Evolutionary conservation across 371 early-diverging fungal species (phyloP).

Genomic region (Lichtheimia corymbifera): DNA sequence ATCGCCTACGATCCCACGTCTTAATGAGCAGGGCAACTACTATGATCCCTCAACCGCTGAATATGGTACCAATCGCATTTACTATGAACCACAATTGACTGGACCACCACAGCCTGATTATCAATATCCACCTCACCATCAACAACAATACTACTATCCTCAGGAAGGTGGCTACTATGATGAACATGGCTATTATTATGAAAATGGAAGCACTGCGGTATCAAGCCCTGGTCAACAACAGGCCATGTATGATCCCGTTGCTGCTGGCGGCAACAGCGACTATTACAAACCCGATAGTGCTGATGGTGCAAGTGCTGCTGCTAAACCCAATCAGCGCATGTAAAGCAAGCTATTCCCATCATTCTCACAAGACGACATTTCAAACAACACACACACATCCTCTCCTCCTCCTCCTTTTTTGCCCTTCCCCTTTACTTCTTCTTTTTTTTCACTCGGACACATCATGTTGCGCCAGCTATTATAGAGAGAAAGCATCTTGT

Average conservation of each 20-base stretch:
- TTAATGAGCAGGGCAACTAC: conserved; percentile 46
- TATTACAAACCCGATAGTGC: conserved; percentile 23
- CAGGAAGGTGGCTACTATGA: conserved; percentile 36
- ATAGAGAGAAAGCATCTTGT: too few species aligned
- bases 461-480: too few species aligned
- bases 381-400: too few species aligned
- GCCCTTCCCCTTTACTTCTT: neutral
- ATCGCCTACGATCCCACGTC: conserved; percentile 39
- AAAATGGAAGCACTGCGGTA: conserved; percentile 20
- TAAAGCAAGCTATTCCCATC: conserved; percentile 2
- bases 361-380: too few species aligned
- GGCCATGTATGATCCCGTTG: conserved; percentile 10
- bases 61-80: conserved; percentile 19
- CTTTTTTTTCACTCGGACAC: neutral
- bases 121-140: conserved; percentile 17
- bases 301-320: conserved; percentile 4
- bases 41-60: conserved; percentile 18
- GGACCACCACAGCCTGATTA: conserved; percentile 3
- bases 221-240: conserved; percentile 12
- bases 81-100: conserved; percentile 22
- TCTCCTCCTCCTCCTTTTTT: neutral
- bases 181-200: conserved; percentile 35
- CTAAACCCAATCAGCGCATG: conserved; percentile 14
- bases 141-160: conserved; percentile 31
- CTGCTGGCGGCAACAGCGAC: conserved; percentile 2